Evolutionary conservation across 179 eudicot genomes (phyloP).

Genomic region (Nepenthes alata): DNA sequence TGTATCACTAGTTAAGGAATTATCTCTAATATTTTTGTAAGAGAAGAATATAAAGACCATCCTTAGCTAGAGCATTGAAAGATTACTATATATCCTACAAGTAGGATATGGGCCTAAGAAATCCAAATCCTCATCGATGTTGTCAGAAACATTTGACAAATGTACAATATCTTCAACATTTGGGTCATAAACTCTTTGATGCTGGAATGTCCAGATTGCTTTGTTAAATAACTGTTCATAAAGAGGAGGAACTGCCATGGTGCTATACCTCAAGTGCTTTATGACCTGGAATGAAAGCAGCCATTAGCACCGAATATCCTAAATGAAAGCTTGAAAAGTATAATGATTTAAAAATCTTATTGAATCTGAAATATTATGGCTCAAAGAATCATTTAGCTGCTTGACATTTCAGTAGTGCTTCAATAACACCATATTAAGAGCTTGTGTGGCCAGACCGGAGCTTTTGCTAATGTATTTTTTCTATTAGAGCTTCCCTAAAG

Average conservation of each 20-base stretch:
- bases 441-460: no score
- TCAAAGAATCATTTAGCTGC: not conserved
- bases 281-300: constrained; percentile 40
- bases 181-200: constrained; percentile 92
- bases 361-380: not conserved
- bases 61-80: constrained; percentile 4
- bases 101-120: constrained; percentile 99
- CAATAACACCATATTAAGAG: not conserved
- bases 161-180: constrained; percentile 57
- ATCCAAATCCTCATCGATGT: constrained; percentile 41
- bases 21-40: not conserved
- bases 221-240: constrained; percentile 85
- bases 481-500: no score
- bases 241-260: constrained; percentile 54
- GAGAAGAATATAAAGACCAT: not conserved
- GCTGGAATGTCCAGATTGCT: constrained; percentile 80
- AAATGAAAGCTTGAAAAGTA: not conserved
- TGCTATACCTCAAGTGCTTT: constrained; percentile 69
- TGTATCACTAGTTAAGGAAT: constrained; percentile 59
- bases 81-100: not conserved
- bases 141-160: constrained; percentile 36
- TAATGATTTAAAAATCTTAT: not conserved
- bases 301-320: not conserved
- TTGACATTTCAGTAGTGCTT: not conserved
- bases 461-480: no score